Evolutionary conservation across 163 green algal species (phyloP), one percentile per base, ranked within the genome.

Genomic region (Volvox carteri): DNA sequence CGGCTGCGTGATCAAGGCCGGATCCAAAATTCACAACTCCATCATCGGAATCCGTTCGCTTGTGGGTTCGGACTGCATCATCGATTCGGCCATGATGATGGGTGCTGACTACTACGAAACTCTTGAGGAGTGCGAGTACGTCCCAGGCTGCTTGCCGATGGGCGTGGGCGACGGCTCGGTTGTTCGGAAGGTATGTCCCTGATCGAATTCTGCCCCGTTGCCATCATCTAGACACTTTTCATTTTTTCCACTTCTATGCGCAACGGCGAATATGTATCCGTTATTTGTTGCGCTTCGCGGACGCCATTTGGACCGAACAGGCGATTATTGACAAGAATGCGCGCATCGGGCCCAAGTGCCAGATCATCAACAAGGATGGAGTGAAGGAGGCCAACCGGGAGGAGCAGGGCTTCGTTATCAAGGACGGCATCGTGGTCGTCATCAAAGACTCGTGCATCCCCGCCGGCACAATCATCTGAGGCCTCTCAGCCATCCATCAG

Each of bases 61-160:
- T 35, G 98, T 99, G 86, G 89, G 93, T 39, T 83, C 96, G 78
- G 90, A 96, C 91, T 96, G 92, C 92, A 85, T 93, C n/a, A 94
- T 97, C 68, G 93, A 99, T 92, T 92, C 98, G 91, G 98, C 93
- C 11, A 96, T 99, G 92, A 93, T 99, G 77, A 99, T 99, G 96
- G 98, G 98, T 46, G 94, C 95, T 54, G 98, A 99, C 94, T 99
- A 99, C 95, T 99, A 99, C 81, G 98, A 99, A 95, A 97, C 93
- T 5, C 37, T 95, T 8, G 68, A 89, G 84, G 96, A 98, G 92
- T 98, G 97, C 90, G 93, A 94, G 62, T 94, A 94, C 8, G 90
- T 97, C 74, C 93, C 94, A 25, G 95, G 95, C 87, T 98, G 97
- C 95, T 88, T 98, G 91, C 97, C 97, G 50, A 99, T 99, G 90